These are phyloP conservation scores for Bimuria novae-zelandiae DNA, from an alignment of 2,329 filamentous ascomycete species.

Conservation along the genomic window DNA sequence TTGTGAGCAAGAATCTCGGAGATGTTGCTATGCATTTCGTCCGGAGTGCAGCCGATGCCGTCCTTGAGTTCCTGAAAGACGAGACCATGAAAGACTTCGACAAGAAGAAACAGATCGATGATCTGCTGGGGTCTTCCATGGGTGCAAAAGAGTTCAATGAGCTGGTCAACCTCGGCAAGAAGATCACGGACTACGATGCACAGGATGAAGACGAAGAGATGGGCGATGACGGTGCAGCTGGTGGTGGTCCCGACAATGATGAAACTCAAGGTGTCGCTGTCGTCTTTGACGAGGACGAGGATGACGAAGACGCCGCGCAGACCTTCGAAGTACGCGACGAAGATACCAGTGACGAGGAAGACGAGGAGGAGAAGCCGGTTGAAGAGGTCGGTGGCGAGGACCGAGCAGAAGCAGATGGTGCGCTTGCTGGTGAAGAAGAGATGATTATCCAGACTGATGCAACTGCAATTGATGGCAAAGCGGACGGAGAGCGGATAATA, in stretches of 20 bases:
- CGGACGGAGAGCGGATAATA: constrained; percentile 62
- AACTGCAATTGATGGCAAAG: constrained; percentile 44
- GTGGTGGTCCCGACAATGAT: constrained; percentile 72
- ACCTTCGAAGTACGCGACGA: constrained; percentile 85
- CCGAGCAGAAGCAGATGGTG: constrained; percentile 53
- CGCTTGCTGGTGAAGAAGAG: constrained; percentile 66
- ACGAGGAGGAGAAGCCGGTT: constrained; percentile 65
- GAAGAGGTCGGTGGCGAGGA: constrained; percentile 60
- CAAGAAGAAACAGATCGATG: constrained; percentile 97
- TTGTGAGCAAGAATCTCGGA: constrained; percentile 84
- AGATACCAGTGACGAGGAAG: constrained; percentile 79
- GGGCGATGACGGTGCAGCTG: constrained; percentile 64
- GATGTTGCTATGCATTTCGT: constrained; percentile 93
- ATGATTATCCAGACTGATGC: constrained; percentile 79
- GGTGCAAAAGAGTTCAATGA: constrained; percentile 94
- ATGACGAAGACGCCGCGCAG: constrained; percentile 73
- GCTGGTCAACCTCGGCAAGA: constrained; percentile 93
- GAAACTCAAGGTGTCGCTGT: constrained; percentile 96
- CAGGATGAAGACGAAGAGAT: constrained; percentile 90
- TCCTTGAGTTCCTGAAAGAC: constrained; percentile 90
- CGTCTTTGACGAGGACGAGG: constrained; percentile 90
- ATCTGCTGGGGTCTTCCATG: constrained; percentile 82
- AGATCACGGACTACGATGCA: constrained; percentile 97
- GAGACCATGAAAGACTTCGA: constrained; percentile 96
- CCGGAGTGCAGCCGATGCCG: constrained; percentile 89